Percentiles rank a stretch among this genome's conserved stretches.
phyloP scores from a whole-genome alignment of 2,329 filamentous ascomycete genomes.

The Epichloe elymi region DNA sequence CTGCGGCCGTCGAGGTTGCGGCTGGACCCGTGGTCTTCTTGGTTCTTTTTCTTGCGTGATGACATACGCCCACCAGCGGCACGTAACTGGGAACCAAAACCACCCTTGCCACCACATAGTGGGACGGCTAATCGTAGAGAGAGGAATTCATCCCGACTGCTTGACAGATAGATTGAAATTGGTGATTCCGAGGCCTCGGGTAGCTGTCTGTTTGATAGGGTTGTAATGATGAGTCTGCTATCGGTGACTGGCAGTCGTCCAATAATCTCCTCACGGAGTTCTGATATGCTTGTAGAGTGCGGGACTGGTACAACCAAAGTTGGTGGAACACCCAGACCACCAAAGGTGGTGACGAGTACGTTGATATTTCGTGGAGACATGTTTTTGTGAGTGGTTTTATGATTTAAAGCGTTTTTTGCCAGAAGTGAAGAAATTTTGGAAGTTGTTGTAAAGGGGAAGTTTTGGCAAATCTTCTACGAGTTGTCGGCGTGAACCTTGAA shows the following conservation, averaged over 20 bases:
- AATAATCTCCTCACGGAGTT: slow-evolving; percentile 52
- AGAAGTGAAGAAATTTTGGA: background rate
- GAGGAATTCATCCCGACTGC: slow-evolving; percentile 52
- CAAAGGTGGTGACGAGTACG: slow-evolving; percentile 72
- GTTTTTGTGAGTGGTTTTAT: background rate
- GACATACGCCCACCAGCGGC: slow-evolving; percentile 98
- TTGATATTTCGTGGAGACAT: slow-evolving; percentile 56
- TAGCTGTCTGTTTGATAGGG: slow-evolving; percentile 63
- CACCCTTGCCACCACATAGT: slow-evolving; percentile 87
- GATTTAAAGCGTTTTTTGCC: too few relatives aligned
- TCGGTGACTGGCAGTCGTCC: slow-evolving; percentile 44
- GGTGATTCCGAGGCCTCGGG: slow-evolving; percentile 35
- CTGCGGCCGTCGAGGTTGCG: slow-evolving; percentile 86
- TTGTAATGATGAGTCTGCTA: slow-evolving; percentile 64
- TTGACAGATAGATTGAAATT: slow-evolving; percentile 49
- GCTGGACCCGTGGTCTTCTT: slow-evolving; percentile 79
- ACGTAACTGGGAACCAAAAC: slow-evolving; percentile 92
- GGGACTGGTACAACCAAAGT: slow-evolving; percentile 67
- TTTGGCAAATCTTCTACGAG: background rate
- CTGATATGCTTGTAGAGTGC: slow-evolving; percentile 48
- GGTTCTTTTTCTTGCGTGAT: slow-evolving; percentile 74
- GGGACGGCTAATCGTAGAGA: slow-evolving; percentile 69
- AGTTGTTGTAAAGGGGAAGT: background rate
- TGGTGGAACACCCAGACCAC: slow-evolving; percentile 69
- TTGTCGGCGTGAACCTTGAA: background rate